Percentiles rank a stretch among this genome's conserved stretches.
Conservation (phyloP, 2,329 filamentous ascomycete species). For the Phyllosticta citribraziliensis region DNA sequence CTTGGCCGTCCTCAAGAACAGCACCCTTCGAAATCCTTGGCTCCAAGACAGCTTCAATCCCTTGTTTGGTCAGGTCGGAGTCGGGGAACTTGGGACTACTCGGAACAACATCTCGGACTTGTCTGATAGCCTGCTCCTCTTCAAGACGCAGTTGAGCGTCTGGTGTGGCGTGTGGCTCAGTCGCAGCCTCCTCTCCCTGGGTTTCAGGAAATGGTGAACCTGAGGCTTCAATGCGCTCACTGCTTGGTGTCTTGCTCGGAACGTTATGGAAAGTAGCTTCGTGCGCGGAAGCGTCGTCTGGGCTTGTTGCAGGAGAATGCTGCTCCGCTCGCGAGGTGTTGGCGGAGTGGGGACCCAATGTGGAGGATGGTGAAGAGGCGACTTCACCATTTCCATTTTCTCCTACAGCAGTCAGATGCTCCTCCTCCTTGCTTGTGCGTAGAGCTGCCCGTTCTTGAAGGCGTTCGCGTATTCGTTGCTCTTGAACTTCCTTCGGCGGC, state of each 20-base stretch:
- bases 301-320: slow-evolving; percentile 63
- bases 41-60: neutral
- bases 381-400: slow-evolving; percentile 18
- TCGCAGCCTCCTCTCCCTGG: neutral
- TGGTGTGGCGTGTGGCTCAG: slow-evolving; percentile 32
- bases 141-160: slow-evolving; percentile 50
- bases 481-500: slow-evolving; percentile 41
- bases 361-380: slow-evolving; percentile 51
- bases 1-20: neutral
- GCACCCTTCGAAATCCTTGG: neutral
- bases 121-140: slow-evolving; percentile 40
- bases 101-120: slow-evolving; percentile 5
- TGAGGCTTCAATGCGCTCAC: neutral
- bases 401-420: slow-evolving; percentile 20
- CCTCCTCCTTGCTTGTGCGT: slow-evolving; percentile 30
- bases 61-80: neutral
- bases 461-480: slow-evolving; percentile 33
- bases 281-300: slow-evolving; percentile 46
- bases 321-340: slow-evolving; percentile 61
- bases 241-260: neutral
- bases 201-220: neutral
- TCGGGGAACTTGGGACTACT: neutral
- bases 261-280: slow-evolving; percentile 6
- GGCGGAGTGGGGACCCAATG: slow-evolving; percentile 57
- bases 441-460: slow-evolving; percentile 28